Base-by-base conservation (phyloP, 2,329 filamentous ascomycete genomes). In the Mycosphaerella sp. region DNA sequence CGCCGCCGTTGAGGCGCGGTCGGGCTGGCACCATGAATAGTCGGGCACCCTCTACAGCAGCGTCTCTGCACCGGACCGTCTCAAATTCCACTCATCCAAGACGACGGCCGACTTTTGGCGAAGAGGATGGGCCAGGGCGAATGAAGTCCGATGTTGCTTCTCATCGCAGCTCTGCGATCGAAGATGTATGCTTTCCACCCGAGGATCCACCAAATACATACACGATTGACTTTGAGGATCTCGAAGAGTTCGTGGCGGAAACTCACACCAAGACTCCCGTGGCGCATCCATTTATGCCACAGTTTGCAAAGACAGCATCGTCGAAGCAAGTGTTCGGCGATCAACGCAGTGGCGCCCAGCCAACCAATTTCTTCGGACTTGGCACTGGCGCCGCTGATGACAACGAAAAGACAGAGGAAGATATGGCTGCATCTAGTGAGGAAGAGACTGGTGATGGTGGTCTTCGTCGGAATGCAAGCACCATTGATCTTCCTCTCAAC, bases 111-210 rank as follows among this genome's bases (percentile, higher is more conserved):
- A 84, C 80, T 4, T 78, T 82, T 58, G 80, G 73, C 66, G 78
- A 77, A 58, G 76, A 75, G 48, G 80, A 77, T 59, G 50, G 46
- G 10, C 79, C 76, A 64, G 71, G 81, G 51, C 77, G 77, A 13
- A 79, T 81, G 13, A 77, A 59, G 25, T 65, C 82, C 44, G 84
- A 87, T 56, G 72, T 73, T 9, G 79, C 86, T 21, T 75, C 78
- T 25, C 79, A 82, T 13, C 81, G 79, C 67, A 86, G 83, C 67
- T 86, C 85, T 32, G 87, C 81, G 2, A 88, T 93, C 64, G 87
- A 90, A 55, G 89, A 95, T 64, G 86, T 95, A 1, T 95, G 89
- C 73, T 95, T 94, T 59, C 88, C 88, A 2, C 79, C 84, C n/a
- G 82, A 87, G 50, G 82, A 87, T 53, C 80, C 84, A n/a, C 82